Evolutionary conservation across 2,329 filamentous ascomycete genomes (phyloP).

Genomic region (Aspergillus sp.): DNA sequence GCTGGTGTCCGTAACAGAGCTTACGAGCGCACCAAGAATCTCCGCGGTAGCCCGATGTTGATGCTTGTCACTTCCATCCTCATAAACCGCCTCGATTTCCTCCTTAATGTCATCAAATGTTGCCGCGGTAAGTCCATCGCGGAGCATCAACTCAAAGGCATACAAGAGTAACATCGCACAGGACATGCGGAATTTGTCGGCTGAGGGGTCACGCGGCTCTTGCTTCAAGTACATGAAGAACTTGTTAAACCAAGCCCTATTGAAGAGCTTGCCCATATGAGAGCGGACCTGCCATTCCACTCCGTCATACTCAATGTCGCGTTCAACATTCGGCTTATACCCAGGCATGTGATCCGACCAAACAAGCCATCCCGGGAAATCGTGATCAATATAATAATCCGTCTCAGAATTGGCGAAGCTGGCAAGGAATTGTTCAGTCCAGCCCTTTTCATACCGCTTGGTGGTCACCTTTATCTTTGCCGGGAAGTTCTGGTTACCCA

Average conservation of each 20-base stretch:
- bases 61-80: conserved; percentile 93
- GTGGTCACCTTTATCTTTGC: conserved; percentile 76
- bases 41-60: conserved; percentile 95
- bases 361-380: conserved; percentile 93
- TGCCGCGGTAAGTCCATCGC: conserved; percentile 69
- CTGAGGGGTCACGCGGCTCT: conserved; percentile 77
- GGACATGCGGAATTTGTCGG: conserved; percentile 86
- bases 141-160: conserved; percentile 82
- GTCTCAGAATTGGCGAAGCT: conserved; percentile 75
- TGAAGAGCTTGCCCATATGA: conserved; percentile 78
- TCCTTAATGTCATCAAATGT: conserved; percentile 88
- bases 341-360: conserved; percentile 88
- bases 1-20: conserved; percentile 75
- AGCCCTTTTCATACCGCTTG: conserved; percentile 69
- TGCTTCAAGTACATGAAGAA: conserved; percentile 96
- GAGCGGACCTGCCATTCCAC: conserved; percentile 71
- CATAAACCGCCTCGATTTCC: conserved; percentile 73
- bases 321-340: conserved; percentile 67
- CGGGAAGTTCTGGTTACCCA: conserved; percentile 73
- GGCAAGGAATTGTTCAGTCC: conserved; percentile 75
- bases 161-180: conserved; percentile 85
- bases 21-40: conserved; percentile 82
- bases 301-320: conserved; percentile 74
- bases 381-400: conserved; percentile 86
- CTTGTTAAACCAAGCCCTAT: conserved; percentile 79